Percentiles rank a stretch among this genome's conserved stretches.
phyloP scores from a whole-genome alignment of 2,329 filamentous ascomycete species.

The Aspergillus intermedius region DNA sequence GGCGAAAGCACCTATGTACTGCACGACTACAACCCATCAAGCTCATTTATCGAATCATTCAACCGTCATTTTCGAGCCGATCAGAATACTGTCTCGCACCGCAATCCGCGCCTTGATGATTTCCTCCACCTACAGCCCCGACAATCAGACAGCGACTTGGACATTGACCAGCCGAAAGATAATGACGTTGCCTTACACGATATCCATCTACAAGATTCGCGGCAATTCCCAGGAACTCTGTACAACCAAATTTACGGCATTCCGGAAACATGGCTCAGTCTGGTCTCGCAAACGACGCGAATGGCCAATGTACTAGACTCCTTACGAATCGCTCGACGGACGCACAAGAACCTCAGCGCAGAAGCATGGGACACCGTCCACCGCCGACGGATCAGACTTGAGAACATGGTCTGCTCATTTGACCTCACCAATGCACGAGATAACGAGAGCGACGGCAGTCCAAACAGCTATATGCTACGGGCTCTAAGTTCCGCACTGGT shows the following conservation, averaged over 20 bases:
- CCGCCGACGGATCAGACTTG: conserved; percentile 21
- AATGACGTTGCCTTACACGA: conserved; percentile 26
- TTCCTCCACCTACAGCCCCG: conserved; percentile 33
- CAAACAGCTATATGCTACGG: conserved; percentile 25
- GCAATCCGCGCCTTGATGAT: conserved; percentile 31
- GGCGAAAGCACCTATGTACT: conserved; percentile 30
- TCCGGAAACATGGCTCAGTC: conserved; percentile 39
- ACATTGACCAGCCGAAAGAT: conserved; percentile 35
- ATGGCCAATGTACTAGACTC: conserved; percentile 34
- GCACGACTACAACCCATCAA: conserved; percentile 21
- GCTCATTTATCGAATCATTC: conserved; percentile 16
- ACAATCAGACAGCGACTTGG: conserved; percentile 31
- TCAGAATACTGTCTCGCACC: conserved; percentile 6
- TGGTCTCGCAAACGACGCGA: conserved; percentile 40
- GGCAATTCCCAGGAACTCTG: conserved; percentile 28
- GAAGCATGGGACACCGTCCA: conserved; percentile 24
- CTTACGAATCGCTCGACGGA: conserved; percentile 15
- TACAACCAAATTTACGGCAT: conserved; percentile 40
- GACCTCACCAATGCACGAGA: conserved; percentile 7
- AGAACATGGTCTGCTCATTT: conserved; percentile 31
- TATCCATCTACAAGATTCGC: conserved; percentile 35
- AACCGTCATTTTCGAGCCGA: conserved; percentile 4
- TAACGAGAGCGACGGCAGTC: neutral
- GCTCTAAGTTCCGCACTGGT: conserved; percentile 36
- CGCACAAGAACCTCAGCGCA: conserved; percentile 7